Percentiles rank a stretch among this genome's conserved stretches.
Evolutionary conservation across 805 yeast genomes (phyloP).

Genomic region (Candida awuae): DNA sequence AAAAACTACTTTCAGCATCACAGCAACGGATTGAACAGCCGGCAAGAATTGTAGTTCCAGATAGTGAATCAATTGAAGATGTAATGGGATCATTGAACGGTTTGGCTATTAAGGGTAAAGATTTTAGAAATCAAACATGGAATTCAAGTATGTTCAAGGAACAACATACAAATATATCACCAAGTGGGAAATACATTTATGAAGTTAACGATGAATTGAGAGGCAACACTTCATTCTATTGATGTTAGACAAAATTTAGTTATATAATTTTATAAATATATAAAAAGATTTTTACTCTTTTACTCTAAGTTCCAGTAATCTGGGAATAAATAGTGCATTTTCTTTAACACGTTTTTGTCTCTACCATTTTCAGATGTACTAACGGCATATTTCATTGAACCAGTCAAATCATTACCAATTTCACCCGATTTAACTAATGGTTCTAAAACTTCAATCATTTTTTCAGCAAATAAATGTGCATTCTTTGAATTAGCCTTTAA

Average conservation of each 20-base stretch:
- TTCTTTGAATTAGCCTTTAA: slow-evolving; percentile 79
- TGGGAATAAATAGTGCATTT: slow-evolving; percentile 83
- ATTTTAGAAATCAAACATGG: slow-evolving; percentile 2
- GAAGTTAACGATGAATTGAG: slow-evolving; percentile 3
- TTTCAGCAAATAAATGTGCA: slow-evolving; percentile 71
- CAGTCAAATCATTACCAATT: slow-evolving; percentile 64
- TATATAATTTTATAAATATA: background rate
- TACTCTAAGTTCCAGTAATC: slow-evolving; percentile 64
- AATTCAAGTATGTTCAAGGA: slow-evolving; percentile 1
- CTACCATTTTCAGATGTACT: slow-evolving; percentile 71
- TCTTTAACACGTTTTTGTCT: slow-evolving; percentile 61
- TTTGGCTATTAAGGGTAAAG: background rate
- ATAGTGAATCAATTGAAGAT: slow-evolving; percentile 3
- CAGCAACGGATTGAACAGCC: slow-evolving; percentile 5
- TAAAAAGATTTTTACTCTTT: background rate
- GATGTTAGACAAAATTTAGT: background rate
- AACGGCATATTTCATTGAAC: slow-evolving; percentile 73
- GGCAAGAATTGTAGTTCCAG: slow-evolving; percentile 1
- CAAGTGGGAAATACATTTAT: slow-evolving; percentile 7
- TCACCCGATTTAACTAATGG: slow-evolving; percentile 48
- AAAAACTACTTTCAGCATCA: slow-evolving; percentile 1
- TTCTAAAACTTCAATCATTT: slow-evolving; percentile 60
- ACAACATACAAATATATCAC: background rate
- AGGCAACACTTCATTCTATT: slow-evolving; percentile 3
- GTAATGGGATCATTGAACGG: slow-evolving; percentile 7